These are phyloP conservation scores for Alopecurus myosuroides DNA, from an alignment of 176 grass and related monocot species.

Conservation along the genomic window DNA sequence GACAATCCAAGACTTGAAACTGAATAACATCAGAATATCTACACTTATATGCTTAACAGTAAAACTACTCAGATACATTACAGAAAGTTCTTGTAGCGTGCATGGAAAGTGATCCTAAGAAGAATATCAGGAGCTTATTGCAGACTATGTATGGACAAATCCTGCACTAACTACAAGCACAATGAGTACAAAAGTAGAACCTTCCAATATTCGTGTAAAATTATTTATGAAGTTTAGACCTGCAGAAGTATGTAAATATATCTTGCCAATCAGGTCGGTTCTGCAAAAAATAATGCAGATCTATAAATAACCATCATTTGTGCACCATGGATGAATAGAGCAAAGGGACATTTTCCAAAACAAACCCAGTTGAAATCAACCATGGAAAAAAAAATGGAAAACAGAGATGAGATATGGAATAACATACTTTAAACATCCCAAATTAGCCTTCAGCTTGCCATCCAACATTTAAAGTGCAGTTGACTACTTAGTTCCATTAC, in stretches of 20 bases:
- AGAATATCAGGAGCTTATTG: no score
- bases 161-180: no score
- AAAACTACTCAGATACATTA: no score
- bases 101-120: no score
- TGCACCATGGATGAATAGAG: neutral
- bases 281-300: conserved; percentile 32
- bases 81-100: no score
- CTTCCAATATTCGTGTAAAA: conserved; percentile 86
- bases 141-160: no score
- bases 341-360: neutral
- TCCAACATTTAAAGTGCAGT: conserved; percentile 84
- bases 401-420: no score
- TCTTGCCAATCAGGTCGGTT: no score
- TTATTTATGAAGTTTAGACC: conserved; percentile 92
- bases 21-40: neutral
- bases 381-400: no score
- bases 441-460: conserved; percentile 87
- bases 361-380: no score
- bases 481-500: conserved; percentile 88
- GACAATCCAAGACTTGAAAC: neutral
- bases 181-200: conserved; percentile 24
- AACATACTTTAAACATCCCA: no score
- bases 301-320: conserved; percentile 1
- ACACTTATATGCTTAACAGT: no score
- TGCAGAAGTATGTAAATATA: conserved; percentile 85